Percentiles rank a stretch among this genome's conserved stretches.
phyloP scores from a whole-genome alignment of 2,329 filamentous ascomycete genomes.

The Colletotrichum siamense region DNA sequence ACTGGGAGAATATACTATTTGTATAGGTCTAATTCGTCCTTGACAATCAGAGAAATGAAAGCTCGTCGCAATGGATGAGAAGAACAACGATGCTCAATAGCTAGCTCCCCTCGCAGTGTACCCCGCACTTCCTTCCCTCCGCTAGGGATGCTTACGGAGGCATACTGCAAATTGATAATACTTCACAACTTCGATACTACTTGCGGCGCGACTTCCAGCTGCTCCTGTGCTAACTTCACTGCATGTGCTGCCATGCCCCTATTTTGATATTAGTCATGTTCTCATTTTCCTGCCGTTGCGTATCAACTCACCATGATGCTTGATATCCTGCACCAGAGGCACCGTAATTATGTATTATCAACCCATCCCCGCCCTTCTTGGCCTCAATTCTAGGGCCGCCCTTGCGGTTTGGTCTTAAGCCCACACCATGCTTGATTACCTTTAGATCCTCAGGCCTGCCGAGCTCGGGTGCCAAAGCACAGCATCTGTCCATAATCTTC shows the following conservation, averaged over 20 bases:
- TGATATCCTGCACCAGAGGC: slow-evolving; percentile 32
- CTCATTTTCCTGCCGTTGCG: neutral
- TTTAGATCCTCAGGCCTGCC: slow-evolving; percentile 36
- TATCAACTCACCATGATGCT: slow-evolving; percentile 24
- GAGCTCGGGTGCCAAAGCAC: slow-evolving; percentile 36
- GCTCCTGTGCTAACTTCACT: neutral
- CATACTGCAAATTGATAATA: neutral
- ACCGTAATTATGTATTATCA: slow-evolving; percentile 33
- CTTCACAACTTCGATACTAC: neutral
- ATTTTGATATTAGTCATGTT: neutral
- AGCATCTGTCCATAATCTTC: slow-evolving; percentile 37
- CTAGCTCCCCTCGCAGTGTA: neutral
- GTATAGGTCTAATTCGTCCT: neutral
- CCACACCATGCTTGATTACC: slow-evolving; percentile 36
- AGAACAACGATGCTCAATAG: neutral
- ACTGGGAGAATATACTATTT: rapidly evolving
- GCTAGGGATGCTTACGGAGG: neutral
- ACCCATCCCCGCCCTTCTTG: slow-evolving; percentile 24
- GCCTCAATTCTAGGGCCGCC: slow-evolving; percentile 36
- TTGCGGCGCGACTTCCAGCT: neutral
- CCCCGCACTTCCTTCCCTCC: neutral
- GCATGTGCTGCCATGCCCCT: slow-evolving; percentile 17
- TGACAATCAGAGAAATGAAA: neutral
- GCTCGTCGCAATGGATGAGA: neutral
- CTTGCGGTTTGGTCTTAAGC: slow-evolving; percentile 32